Evolutionary conservation across 805 yeast genomes (phyloP), one percentile per base, ranked within the genome.

Genomic region (Yarrowia osloensis): DNA sequence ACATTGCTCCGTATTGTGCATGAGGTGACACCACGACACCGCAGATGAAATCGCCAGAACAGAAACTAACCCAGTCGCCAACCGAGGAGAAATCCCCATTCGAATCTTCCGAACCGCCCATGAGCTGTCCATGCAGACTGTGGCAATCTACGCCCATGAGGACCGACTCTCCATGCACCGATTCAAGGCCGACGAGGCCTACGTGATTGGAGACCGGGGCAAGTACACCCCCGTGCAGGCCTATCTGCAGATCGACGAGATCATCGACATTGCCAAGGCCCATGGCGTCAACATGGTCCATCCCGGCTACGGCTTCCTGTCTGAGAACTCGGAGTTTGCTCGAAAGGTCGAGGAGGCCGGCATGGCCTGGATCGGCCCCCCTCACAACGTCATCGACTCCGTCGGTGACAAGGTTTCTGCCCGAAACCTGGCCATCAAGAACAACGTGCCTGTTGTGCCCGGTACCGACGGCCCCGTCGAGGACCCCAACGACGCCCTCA

Each of bases 371-470:
- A 85, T 94, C 71, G 99, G 99, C 28, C 99, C 99, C 31, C 85
- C 92, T 22, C 86, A 89, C 73, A 81, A 81, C 67, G 95, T 96
- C 69, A 94, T 94, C 73, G 98, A 94, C 73, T 81, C 95, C 19
- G 97, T 94, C 33, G 99, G 99, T 77, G 99, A 94, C 81, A 94
- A 94, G 81, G 98, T 95, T 49, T 85, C 91, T 71, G 99, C 99
- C 54, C 87, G 99, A 82, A 85, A 81, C 72, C 83, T 94, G 74
- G 99, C 99, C 66, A 84, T 83, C 61, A 82, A 82, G 71, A 91
- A 91, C 74, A 77, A 86, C 67, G 99, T 94, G 21, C 98, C 99
- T 15, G 89, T 88, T 42, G 98, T 94, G 28, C 99, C 99, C 7
- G 99, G 99, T 76, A 93, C 98, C 15, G 96, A 96, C 8, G 99